These are phyloP conservation scores for Rhodosporidiobolus odoratus DNA, from an alignment of 768 basidiomycete species.

Conservation along the genomic window DNA sequence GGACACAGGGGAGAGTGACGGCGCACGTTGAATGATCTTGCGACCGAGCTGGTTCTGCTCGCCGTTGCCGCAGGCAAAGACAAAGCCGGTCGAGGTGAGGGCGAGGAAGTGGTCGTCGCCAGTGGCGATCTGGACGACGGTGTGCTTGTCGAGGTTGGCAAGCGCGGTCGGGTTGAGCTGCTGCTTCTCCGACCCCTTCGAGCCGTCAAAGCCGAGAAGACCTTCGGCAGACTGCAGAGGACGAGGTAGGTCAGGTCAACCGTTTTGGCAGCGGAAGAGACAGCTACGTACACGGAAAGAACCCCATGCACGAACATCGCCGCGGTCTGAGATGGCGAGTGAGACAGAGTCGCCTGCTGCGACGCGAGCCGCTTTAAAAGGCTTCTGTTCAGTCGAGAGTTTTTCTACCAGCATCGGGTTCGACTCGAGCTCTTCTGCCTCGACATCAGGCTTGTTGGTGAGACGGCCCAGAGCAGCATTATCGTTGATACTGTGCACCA, in stretches of 20 bases:
- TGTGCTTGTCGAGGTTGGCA: constrained; percentile 44
- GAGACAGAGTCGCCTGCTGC: constrained; percentile 83
- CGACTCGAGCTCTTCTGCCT: constrained; percentile 48
- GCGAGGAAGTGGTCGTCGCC: constrained; percentile 87
- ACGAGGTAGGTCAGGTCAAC: not conserved
- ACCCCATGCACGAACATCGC: constrained; percentile 80
- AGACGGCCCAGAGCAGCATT: constrained; percentile 48
- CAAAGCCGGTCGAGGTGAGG: constrained; percentile 76
- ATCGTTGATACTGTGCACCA: constrained; percentile 50
- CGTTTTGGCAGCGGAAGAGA: not conserved
- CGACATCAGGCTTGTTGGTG: constrained; percentile 44
- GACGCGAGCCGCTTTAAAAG: constrained; percentile 75
- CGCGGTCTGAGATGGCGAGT: constrained; percentile 71
- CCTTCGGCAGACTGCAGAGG: constrained; percentile 56
- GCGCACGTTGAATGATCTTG: constrained; percentile 59
- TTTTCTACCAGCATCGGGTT: constrained; percentile 44
- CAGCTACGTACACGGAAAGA: constrained; percentile 70
- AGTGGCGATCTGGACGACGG: constrained; percentile 67
- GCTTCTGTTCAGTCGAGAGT: constrained; percentile 49
- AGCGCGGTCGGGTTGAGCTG: constrained; percentile 58
- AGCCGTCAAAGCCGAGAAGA: constrained; percentile 64
- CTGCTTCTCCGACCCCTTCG: constrained; percentile 57
- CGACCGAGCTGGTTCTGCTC: constrained; percentile 88
- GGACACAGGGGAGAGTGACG: not conserved
- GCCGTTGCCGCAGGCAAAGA: constrained; percentile 85